These are phyloP conservation scores for Tripidium arundinaceum DNA, from an alignment of 202 grass and related monocot species.

Conservation along the genomic window DNA sequence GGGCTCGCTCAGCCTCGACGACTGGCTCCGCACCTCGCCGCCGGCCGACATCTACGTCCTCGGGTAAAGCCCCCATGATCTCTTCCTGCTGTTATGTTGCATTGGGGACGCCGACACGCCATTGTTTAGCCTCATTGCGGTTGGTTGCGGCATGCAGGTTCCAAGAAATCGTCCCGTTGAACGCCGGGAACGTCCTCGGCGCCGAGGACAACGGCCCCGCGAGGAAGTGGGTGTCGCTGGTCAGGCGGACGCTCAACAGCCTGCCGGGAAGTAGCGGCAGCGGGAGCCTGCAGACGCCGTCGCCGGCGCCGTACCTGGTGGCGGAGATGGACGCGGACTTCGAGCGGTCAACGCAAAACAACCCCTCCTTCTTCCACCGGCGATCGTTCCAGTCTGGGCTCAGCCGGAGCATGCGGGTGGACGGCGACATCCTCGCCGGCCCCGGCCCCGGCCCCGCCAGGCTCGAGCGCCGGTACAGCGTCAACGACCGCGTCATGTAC, in stretches of 20 bases:
- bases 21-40: slow-evolving; percentile 85
- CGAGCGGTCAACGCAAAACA: slow-evolving; percentile 49
- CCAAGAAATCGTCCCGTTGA: slow-evolving; percentile 86
- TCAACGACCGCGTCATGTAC: slow-evolving; percentile 73
- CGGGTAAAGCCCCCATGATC: slow-evolving; percentile 36
- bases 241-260: slow-evolving; percentile 76
- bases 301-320: slow-evolving; percentile 60
- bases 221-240: slow-evolving; percentile 78
- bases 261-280: slow-evolving; percentile 43
- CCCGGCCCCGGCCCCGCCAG: slow-evolving; percentile 47
- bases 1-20: slow-evolving; percentile 71
- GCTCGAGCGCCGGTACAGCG: slow-evolving; percentile 75
- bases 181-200: slow-evolving; percentile 85
- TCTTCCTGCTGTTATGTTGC: background rate
- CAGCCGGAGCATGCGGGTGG: slow-evolving; percentile 66
- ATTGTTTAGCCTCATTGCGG: background rate
- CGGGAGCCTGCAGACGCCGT: slow-evolving; percentile 61
- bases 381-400: slow-evolving; percentile 74
- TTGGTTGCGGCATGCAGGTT: slow-evolving; percentile 34
- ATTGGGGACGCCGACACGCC: background rate
- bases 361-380: slow-evolving; percentile 54
- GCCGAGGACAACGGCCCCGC: slow-evolving; percentile 90
- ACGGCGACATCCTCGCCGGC: slow-evolving; percentile 46
- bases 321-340: slow-evolving; percentile 79
- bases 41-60: slow-evolving; percentile 90